These are phyloP conservation scores for Kodamaea leandrae DNA, from an alignment of 805 yeast genomes.

Conservation along the genomic window DNA sequence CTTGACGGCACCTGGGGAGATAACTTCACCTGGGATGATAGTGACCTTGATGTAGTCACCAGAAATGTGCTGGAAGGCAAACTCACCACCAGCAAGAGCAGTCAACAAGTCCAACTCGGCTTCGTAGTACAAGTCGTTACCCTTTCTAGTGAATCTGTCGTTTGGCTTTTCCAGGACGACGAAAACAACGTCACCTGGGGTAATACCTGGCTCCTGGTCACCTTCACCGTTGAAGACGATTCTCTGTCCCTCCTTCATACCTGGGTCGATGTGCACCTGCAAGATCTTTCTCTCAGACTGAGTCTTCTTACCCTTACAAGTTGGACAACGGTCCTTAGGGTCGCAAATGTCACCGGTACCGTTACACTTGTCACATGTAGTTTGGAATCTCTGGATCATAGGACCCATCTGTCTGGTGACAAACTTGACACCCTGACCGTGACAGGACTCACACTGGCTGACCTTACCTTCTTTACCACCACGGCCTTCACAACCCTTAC, in stretches of 20 bases:
- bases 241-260: constrained; percentile 93
- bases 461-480: constrained; percentile 95
- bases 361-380: constrained; percentile 86
- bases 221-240: constrained; percentile 93
- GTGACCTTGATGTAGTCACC: constrained; percentile 86
- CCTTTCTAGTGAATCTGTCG: constrained; percentile 77
- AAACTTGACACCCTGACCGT: constrained; percentile 88
- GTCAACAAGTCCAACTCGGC: constrained; percentile 89
- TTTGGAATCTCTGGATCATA: constrained; percentile 96
- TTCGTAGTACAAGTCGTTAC: constrained; percentile 80
- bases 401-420: constrained; percentile 99
- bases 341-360: constrained; percentile 90
- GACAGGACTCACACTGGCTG: constrained; percentile 81
- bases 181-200: constrained; percentile 96
- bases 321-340: constrained; percentile 82
- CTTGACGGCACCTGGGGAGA: constrained; percentile 77
- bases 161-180: constrained; percentile 90
- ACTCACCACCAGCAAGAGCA: constrained; percentile 94
- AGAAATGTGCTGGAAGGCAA: constrained; percentile 83
- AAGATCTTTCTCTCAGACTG: constrained; percentile 84
- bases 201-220: constrained; percentile 91
- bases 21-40: constrained; percentile 88
- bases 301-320: constrained; percentile 87
- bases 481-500: constrained; percentile 86
- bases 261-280: constrained; percentile 93